A percentile compares a stretch with the other conserved stretches of the same genome.
Conservation (phyloP, 2,329 filamentous ascomycete species). For the Claviceps arundinis region DNA sequence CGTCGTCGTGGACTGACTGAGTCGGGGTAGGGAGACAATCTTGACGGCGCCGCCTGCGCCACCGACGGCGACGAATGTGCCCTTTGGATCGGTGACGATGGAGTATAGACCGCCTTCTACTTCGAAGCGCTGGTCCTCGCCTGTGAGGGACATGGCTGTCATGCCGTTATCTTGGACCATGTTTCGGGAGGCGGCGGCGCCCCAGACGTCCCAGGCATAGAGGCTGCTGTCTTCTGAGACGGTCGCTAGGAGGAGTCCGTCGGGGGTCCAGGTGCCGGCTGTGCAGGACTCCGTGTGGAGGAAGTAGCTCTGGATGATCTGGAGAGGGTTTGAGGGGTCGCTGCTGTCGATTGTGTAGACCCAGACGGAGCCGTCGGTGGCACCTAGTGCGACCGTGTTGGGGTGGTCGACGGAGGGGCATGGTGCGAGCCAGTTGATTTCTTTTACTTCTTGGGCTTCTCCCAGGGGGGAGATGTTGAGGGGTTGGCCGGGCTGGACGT, state of each 20-base stretch:
- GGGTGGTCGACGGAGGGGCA: slow-evolving; percentile 60
- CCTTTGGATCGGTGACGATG: slow-evolving; percentile 68
- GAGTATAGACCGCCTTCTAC: slow-evolving; percentile 88
- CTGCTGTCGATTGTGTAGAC: slow-evolving; percentile 72
- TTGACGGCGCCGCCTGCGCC: slow-evolving; percentile 79
- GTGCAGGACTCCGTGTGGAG: slow-evolving; percentile 78
- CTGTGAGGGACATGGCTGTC: slow-evolving; percentile 65
- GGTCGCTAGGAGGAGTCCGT: slow-evolving; percentile 75
- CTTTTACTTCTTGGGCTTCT: slow-evolving; percentile 79
- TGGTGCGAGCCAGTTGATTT: slow-evolving; percentile 79
- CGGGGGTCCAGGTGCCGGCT: slow-evolving; percentile 79
- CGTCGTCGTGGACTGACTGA: slow-evolving; percentile 16
- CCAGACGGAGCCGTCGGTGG: slow-evolving; percentile 87
- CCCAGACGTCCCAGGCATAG: slow-evolving; percentile 88
- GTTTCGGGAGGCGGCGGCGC: slow-evolving; percentile 50
- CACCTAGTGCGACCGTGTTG: slow-evolving; percentile 78
- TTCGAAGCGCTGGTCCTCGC: slow-evolving; percentile 75
- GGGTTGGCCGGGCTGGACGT: slow-evolving; percentile 24
- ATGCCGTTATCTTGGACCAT: slow-evolving; percentile 39
- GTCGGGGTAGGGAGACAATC: slow-evolving; percentile 68
- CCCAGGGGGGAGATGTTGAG: slow-evolving; percentile 49
- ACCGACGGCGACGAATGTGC: slow-evolving; percentile 70
- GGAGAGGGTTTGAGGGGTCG: slow-evolving; percentile 47
- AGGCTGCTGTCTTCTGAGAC: slow-evolving; percentile 80
- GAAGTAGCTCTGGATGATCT: slow-evolving; percentile 85